phyloP scores from a whole-genome alignment of 345 rosid species.

The Rubroshorea leprosula region DNA sequence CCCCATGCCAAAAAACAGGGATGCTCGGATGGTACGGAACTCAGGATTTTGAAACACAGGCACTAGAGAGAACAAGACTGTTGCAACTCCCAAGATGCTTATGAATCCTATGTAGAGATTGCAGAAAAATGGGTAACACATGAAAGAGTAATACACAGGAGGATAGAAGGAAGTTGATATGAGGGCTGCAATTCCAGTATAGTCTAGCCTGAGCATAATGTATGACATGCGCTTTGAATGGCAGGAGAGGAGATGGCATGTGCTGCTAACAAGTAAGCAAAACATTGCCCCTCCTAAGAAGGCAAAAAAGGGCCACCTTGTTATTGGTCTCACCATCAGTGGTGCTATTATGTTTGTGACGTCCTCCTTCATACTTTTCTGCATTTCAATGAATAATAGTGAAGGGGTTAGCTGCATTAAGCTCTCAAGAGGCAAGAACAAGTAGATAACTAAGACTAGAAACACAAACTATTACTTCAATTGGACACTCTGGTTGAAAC shows the following conservation, averaged over 20 bases:
- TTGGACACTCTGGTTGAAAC: no score
- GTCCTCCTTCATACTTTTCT: slow-evolving; percentile 70
- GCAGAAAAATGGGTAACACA: slow-evolving; percentile 90
- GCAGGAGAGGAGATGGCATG: slow-evolving; percentile 85
- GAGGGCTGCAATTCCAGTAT: slow-evolving; percentile 83
- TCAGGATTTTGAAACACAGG: slow-evolving; percentile 82
- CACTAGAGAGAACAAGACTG: slow-evolving; percentile 57
- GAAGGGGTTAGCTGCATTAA: no score
- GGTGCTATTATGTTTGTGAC: slow-evolving; percentile 76
- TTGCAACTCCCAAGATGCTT: slow-evolving; percentile 62
- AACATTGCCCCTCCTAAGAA: slow-evolving; percentile 96
- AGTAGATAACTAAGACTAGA: no score
- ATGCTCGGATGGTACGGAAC: slow-evolving; percentile 59
- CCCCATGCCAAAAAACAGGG: slow-evolving; percentile 84
- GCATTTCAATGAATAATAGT: slow-evolving; percentile 19
- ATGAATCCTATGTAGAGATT: slow-evolving; percentile 84
- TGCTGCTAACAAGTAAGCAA: slow-evolving; percentile 86
- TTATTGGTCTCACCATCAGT: slow-evolving; percentile 59
- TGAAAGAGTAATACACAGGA: slow-evolving; percentile 82
- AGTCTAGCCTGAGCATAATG: slow-evolving; percentile 91
- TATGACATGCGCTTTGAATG: slow-evolving; percentile 72
- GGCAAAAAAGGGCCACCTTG: slow-evolving; percentile 90
- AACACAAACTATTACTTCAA: no score
- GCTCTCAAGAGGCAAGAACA: no score
- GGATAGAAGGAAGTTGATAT: slow-evolving; percentile 91